Conservation (phyloP, 768 basidiomycete species). For the Chiua virens region DNA sequence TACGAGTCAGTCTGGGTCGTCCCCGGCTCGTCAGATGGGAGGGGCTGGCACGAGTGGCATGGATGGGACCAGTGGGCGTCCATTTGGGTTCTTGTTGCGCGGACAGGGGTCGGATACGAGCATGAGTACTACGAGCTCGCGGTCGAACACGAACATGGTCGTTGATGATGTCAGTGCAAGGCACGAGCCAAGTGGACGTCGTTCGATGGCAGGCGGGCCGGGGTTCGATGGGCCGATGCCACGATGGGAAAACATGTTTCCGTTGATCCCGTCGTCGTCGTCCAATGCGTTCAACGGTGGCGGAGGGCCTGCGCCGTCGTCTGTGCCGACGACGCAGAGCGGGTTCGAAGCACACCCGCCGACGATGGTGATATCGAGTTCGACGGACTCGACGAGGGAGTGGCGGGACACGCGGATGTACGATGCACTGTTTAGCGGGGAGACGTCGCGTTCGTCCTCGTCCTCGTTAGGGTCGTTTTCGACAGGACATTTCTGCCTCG, state of each 20-base stretch:
- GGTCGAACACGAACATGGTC: conserved; percentile 8
- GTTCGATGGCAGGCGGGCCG: not conserved
- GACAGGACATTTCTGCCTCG: not conserved
- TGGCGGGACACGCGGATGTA: conserved; percentile 14
- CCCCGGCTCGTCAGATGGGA: conserved; percentile 3
- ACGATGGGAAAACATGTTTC: conserved; percentile 14
- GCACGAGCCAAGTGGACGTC: conserved; percentile 3
- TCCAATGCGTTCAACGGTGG: conserved; percentile 4
- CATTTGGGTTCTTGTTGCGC: conserved; percentile 13
- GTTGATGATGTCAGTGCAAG: conserved; percentile 9
- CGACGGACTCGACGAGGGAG: conserved; percentile 12
- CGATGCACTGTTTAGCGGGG: conserved; percentile 6
- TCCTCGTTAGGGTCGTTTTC: conserved; percentile 10
- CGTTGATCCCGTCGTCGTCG: conserved; percentile 7
- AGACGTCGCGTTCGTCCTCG: conserved; percentile 20
- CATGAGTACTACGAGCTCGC: conserved; percentile 7
- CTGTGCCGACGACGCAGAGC: not conserved
- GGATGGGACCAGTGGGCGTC: conserved; percentile 12
- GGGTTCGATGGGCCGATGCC: conserved; percentile 3
- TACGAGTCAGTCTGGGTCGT: conserved; percentile 6
- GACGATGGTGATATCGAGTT: conserved; percentile 6
- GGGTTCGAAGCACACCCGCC: conserved; percentile 6
- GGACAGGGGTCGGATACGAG: conserved; percentile 21
- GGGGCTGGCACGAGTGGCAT: not conserved
- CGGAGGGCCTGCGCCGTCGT: not conserved